Evolutionary conservation across 495 filamentous ascomycete species (phyloP), one percentile per base, ranked within the genome.

Genomic region (Cairneyella variabilis): DNA sequence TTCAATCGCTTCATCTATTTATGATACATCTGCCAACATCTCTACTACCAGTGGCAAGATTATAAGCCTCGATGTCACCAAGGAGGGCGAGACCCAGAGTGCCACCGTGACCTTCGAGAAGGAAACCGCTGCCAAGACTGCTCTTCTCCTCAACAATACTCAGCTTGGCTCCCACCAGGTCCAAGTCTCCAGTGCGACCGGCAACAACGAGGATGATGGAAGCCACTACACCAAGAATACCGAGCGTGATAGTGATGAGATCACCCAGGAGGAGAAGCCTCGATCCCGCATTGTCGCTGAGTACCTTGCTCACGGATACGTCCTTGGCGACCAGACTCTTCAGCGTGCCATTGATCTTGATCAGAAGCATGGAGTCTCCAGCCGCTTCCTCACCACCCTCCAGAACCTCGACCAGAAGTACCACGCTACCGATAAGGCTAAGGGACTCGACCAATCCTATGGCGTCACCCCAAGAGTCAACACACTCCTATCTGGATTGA

Each of bases 71-170:
- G 83, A 88, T 42, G 77, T 97, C 60, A 90, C 84, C 1, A 78
- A 88, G 12, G 77, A 75, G n/a, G 63, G 76, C 55, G 75, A 80
- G 34, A 73, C 77, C 49, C 85, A 96, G 70, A 84, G 83, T 59
- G 95, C 93, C 53, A 86, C 85, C 20, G 90, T 98, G 27, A 95
- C 87, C 28, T 98, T 97, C 63, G 95, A 97, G 72, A 96, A 96
- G 72, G 83, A 91, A 59, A 90, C 91, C 21, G 93, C 93, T 11
- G 90, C 92, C 12, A 95, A 95, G 71, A 98, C 93, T 21, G 93
- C 93, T 16, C 87, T 96, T 23, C 89, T 98, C 47, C 85, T 98
- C 49, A 91, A 98, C 69, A 89, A 95, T 69, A 97, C 95, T 59
- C 84, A 90, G 71, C 84, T 98, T 46, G 91, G 92, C 59, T 69